Base-by-base conservation (phyloP, 129 eudicot species). In the Oenanthe sinensis region DNA sequence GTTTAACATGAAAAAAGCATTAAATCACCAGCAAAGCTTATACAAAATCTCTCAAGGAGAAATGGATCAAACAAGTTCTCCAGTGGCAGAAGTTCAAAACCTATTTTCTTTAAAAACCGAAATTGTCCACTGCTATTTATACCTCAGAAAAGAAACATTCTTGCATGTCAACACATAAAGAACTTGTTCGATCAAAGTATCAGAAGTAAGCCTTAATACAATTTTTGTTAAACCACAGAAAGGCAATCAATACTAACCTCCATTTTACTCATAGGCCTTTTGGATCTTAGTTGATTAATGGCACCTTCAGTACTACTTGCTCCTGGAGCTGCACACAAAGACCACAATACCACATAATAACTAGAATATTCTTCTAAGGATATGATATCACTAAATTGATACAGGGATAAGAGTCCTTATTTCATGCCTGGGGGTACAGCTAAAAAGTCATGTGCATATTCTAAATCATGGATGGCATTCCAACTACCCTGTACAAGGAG, bases 291-390 rank as follows among this genome's bases (percentile, higher is more conserved):
- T 82, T 94, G 88, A 78, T 82, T 87, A 78, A 91, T 89, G 60
- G 97, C 96, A 89, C 87, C 96, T 83, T 86, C 96, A 3, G 96
- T 89, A 81, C 96, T 85, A 85, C 87, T 88, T 24, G 90, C 84
- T 78, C 88, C 89, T 77, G 87, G 75, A 81, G 70, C 87, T 78
- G 83, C 83, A 82, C 76, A n/a, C 30, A 67, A 45, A 50, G 28
- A 85, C 47, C 74, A 58, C 58, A 45, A 50, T 22, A 85, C 47
- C 74, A 58, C 58, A 60, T 6, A 36, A 75, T 73, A 22, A 70
- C 77, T 74, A n/a, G 55, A 48, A 70, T 50, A 22, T 40, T 48
- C 37, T 75, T 58, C 36, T n/a, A 45, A 54, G 52, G 37, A n/a
- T 68, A 48, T n/a, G 65, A 63, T 73, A 72, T n/a, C 67, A 70